phyloP scores from a whole-genome alignment of 306 rosid species.

The Cucumis melo region DNA sequence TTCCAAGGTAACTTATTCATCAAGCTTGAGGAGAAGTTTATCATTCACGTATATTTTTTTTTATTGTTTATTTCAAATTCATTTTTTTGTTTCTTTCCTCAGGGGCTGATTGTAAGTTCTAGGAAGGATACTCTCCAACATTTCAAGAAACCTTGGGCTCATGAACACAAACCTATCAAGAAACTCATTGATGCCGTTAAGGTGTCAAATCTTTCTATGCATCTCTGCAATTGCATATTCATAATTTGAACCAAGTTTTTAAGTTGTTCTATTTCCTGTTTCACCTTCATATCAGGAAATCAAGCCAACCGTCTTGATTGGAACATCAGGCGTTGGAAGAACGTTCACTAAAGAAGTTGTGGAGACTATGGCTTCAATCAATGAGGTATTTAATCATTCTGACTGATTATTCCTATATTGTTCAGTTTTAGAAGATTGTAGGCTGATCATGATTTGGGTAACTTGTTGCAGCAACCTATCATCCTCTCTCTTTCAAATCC shows the following conservation, averaged over 20 bases:
- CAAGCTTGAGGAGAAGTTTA: not conserved
- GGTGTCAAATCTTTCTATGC: slow-evolving; percentile 1
- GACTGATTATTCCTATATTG: not conserved
- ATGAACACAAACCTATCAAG: slow-evolving; percentile 10
- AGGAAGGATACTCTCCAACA: slow-evolving; percentile 15
- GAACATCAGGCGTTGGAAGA: slow-evolving; percentile 12
- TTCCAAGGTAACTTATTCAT: slow-evolving; percentile 52
- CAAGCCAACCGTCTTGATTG: slow-evolving; percentile 14
- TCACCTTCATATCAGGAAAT: slow-evolving; percentile 3
- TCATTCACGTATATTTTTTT: not conserved
- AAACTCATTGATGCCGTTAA: slow-evolving; percentile 13
- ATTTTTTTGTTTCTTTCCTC: not conserved
- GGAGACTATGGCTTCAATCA: slow-evolving; percentile 14
- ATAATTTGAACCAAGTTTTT: not conserved
- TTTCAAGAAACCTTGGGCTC: slow-evolving; percentile 21
- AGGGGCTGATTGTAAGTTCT: slow-evolving; percentile 15
- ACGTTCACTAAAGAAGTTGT: slow-evolving; percentile 15
- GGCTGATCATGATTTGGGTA: slow-evolving; percentile 1
- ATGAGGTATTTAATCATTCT: slow-evolving; percentile 38
- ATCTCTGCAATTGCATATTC: not conserved
- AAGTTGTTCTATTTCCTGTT: not conserved
- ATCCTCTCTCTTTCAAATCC: slow-evolving; percentile 52
- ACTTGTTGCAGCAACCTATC: slow-evolving; percentile 33
- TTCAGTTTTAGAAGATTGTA: not conserved
- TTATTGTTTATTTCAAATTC: not conserved